These are phyloP conservation scores for Metarhizium brunneum DNA, from an alignment of 2,329 filamentous ascomycete genomes.

Conservation along the genomic window DNA sequence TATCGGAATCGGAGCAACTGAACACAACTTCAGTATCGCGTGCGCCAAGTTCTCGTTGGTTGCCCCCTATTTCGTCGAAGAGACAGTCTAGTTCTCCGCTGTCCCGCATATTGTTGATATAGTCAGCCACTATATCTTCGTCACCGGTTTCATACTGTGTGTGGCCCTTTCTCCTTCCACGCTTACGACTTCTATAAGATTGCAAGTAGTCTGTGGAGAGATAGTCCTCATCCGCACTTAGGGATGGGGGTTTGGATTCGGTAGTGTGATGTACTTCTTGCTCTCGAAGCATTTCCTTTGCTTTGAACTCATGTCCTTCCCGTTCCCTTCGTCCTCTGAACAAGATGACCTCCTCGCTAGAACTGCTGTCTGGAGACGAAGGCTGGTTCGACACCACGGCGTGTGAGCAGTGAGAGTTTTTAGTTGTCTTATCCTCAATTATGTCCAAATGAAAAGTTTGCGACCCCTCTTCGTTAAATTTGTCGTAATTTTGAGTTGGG, in stretches of 20 bases:
- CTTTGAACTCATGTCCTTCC: conserved; percentile 1
- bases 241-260: not conserved
- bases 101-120: conserved; percentile 56
- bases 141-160: conserved; percentile 16
- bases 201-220: not conserved
- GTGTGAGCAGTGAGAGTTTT: not conserved
- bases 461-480: not conserved
- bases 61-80: conserved; percentile 50
- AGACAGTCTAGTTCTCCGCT: conserved; percentile 50
- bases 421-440: conserved; percentile 15
- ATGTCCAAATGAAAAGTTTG: conserved; percentile 29
- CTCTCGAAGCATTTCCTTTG: not conserved
- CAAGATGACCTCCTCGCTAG: conserved; percentile 59
- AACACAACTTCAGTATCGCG: conserved; percentile 13
- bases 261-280: not conserved
- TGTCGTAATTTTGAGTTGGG: not conserved
- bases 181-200: not conserved
- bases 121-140: conserved; percentile 56
- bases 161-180: not conserved
- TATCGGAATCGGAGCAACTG: not conserved
- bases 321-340: conserved; percentile 46
- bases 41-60: conserved; percentile 17
- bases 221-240: not conserved
- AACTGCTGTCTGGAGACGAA: conserved; percentile 24
- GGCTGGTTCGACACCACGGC: conserved; percentile 11